Evolutionary conservation across 768 basidiomycete species (phyloP).

Genomic region (Crassisporium funariophilum): DNA sequence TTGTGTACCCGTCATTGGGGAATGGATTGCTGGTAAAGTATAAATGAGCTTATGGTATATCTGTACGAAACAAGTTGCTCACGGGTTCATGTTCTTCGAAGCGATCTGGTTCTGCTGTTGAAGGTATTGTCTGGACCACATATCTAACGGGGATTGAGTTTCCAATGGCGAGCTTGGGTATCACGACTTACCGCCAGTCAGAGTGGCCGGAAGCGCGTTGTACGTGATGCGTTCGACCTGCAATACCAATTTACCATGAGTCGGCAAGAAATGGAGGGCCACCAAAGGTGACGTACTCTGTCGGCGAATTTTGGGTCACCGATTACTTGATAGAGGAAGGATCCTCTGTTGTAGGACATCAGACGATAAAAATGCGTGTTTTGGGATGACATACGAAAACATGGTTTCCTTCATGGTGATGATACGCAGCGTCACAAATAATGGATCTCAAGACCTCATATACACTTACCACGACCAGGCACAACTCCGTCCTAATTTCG

Average conservation of each 20-base stretch:
- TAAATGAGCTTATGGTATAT: constrained; percentile 1
- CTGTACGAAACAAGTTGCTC: constrained; percentile 11
- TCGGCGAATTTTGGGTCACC: constrained; percentile 55
- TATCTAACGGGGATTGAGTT: constrained; percentile 34
- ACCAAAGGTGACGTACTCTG: constrained; percentile 34
- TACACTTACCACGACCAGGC: constrained; percentile 49
- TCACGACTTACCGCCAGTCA: constrained; percentile 42
- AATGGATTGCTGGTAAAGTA: constrained; percentile 46
- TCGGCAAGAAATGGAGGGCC: background rate
- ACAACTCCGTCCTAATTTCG: constrained; percentile 49
- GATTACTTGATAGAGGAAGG: constrained; percentile 57
- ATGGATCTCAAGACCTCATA: background rate
- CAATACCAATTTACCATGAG: background rate
- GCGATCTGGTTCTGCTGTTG: constrained; percentile 63
- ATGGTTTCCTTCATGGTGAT: constrained; percentile 50
- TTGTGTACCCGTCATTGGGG: constrained; percentile 50
- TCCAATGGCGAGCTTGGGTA: background rate
- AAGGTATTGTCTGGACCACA: constrained; percentile 62
- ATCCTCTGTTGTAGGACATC: constrained; percentile 38
- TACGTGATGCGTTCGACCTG: constrained; percentile 50
- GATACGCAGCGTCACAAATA: background rate
- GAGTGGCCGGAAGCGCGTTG: constrained; percentile 51
- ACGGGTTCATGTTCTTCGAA: constrained; percentile 57
- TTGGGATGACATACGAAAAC: constrained; percentile 49
- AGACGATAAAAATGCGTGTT: background rate